Conservation (phyloP, 768 basidiomycete genomes). For the Amanita phalloides region DNA sequence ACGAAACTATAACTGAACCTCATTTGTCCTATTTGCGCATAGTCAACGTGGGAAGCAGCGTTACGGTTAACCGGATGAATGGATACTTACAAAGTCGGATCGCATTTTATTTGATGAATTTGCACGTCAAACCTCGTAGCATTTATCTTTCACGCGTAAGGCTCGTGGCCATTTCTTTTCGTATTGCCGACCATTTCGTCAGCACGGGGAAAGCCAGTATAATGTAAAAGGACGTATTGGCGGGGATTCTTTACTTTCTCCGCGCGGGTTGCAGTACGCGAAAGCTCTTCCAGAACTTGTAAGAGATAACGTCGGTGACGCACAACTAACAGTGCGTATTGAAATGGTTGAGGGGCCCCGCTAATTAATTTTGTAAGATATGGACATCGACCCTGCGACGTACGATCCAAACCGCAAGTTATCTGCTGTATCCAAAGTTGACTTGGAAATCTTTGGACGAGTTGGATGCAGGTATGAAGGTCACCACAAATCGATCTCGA, state of each 20-base stretch:
- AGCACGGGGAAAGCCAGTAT: slow-evolving; percentile 98
- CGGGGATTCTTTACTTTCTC: slow-evolving; percentile 87
- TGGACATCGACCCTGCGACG: slow-evolving; percentile 98
- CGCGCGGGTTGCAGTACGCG: slow-evolving; percentile 79
- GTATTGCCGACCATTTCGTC: slow-evolving; percentile 4
- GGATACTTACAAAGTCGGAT: slow-evolving; percentile 96
- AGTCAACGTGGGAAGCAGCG: slow-evolving; percentile 86
- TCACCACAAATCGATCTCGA: not conserved
- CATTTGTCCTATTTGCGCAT: slow-evolving; percentile 87
- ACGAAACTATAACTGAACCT: slow-evolving; percentile 90
- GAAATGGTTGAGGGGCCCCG: not conserved
- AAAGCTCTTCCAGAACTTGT: slow-evolving; percentile 79
- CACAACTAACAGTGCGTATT: slow-evolving; percentile 62
- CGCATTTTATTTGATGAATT: slow-evolving; percentile 96
- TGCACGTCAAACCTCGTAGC: slow-evolving; percentile 92
- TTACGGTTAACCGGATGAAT: slow-evolving; percentile 77
- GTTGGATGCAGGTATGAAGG: slow-evolving; percentile 69
- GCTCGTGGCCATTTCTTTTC: not conserved
- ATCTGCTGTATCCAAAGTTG: slow-evolving; percentile 79
- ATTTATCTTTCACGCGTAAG: slow-evolving; percentile 90
- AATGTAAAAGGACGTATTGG: slow-evolving; percentile 97
- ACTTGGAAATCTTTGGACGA: slow-evolving; percentile 99
- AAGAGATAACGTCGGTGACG: slow-evolving; percentile 83
- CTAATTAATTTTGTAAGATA: slow-evolving; percentile 37
- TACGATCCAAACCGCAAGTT: slow-evolving; percentile 82